Base-by-base conservation (phyloP, 2,329 filamentous ascomycete species). In the Colletotrichum brevisporum region DNA sequence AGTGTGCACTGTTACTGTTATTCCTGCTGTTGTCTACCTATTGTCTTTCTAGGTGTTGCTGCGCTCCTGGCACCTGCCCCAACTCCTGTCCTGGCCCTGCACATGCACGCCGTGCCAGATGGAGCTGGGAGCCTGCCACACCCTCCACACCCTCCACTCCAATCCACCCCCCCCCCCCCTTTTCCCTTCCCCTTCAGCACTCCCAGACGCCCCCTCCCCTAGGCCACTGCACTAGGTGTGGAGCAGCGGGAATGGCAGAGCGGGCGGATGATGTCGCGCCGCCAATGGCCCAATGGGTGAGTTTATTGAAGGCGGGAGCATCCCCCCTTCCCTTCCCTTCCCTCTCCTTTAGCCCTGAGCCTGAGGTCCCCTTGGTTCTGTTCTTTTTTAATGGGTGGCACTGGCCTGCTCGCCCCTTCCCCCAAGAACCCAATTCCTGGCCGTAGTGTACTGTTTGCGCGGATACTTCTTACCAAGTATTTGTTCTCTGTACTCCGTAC, bases 231-330 rank as follows among this genome's bases (percentile, higher is more conserved):
- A 43, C 41, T 13, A 47, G 51, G 54, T 52, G 53, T 63, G 64
- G 64, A 41, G 55, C 51, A 36, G 63, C 63, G 67, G 58, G 67
- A 63, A 70, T 70, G 67, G 55, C 61, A 71, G 45, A 59, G 63
- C 70, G 67, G 67, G 55, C 63, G 55, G 70, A 70, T 64, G 55
- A 63, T 68, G 59, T 64, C 67, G 69, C 50, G 59, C 59, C 59
- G 67, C 54, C 63, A 43, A 43, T 43, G 41, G 41, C 41, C 41
- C 63, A 71, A 66, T 63, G 45, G 64, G 59, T 52, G 64, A 53
- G 43, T 57, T 67, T 58, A 43, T 54, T 41, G 52, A 18, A 47
- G 59, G 52, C 52, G 64, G 64, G 64, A 67, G 52, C 41, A 63
- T 63, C 64, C 59, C 56, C 56, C 39, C 21, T 24, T 39, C 36